phyloP scores from a whole-genome alignment of 192 early-diverging fungal species.

The Geranomyces michiganensis region DNA sequence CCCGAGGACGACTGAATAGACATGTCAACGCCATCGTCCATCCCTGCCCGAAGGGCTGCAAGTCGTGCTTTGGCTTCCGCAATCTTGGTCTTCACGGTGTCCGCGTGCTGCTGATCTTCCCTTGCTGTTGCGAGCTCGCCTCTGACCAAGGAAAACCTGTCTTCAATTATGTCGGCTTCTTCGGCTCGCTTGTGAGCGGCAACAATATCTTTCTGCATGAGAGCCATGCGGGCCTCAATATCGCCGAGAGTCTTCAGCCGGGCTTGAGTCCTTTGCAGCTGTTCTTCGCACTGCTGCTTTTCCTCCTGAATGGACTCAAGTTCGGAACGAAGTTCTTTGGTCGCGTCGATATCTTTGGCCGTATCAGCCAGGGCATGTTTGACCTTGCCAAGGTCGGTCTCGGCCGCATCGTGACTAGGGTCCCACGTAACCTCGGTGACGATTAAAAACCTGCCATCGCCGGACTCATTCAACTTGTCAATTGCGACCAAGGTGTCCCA shows the following conservation, averaged over 20 bases:
- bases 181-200: slow-evolving; percentile 26
- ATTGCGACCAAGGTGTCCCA: slow-evolving; percentile 35
- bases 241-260: slow-evolving; percentile 17
- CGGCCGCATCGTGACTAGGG: slow-evolving; percentile 25
- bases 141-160: slow-evolving; percentile 13
- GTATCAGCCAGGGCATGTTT: slow-evolving; percentile 5
- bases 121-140: slow-evolving; percentile 27
- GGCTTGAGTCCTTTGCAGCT: slow-evolving; percentile 12
- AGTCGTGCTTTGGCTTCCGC: slow-evolving; percentile 23
- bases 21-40: slow-evolving; percentile 35
- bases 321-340: slow-evolving; percentile 14
- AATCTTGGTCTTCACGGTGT: slow-evolving; percentile 17
- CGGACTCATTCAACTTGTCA: slow-evolving; percentile 11
- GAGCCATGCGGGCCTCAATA: slow-evolving; percentile 22
- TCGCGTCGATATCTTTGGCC: background rate
- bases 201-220: slow-evolving; percentile 29
- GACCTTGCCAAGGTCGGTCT: slow-evolving; percentile 17
- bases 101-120: slow-evolving; percentile 21
- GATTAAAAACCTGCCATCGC: slow-evolving; percentile 38
- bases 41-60: slow-evolving; percentile 24
- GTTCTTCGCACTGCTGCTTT: background rate
- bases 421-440: slow-evolving; percentile 50
- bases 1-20: background rate
- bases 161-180: slow-evolving; percentile 24
- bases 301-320: slow-evolving; percentile 7